Conservation (phyloP, 257 asterid species). For the Eustoma russellianum region DNA sequence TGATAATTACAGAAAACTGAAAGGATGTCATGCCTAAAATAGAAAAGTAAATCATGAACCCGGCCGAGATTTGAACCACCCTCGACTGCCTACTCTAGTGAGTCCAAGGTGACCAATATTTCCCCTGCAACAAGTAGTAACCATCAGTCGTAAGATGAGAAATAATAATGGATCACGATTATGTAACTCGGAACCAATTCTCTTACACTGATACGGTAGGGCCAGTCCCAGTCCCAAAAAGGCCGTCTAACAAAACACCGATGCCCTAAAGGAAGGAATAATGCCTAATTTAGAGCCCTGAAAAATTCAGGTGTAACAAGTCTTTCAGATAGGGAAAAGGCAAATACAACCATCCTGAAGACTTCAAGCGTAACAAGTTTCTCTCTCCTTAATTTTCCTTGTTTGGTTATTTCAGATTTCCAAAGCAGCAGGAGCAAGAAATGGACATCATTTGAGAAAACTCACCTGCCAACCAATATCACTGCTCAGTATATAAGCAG, state of each 20-base stretch:
- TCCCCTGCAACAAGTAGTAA: slow-evolving; percentile 49
- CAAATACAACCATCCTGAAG: no score
- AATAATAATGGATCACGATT: background rate
- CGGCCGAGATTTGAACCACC: slow-evolving; percentile 94
- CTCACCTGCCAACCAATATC: slow-evolving; percentile 99
- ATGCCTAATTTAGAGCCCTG: background rate
- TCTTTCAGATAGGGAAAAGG: no score
- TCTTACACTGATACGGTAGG: slow-evolving; percentile 95
- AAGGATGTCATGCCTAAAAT: slow-evolving; percentile 42
- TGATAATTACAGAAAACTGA: background rate
- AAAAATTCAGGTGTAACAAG: no score
- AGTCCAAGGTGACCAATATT: slow-evolving; percentile 97
- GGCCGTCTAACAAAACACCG: slow-evolving; percentile 86
- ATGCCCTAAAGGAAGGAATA: slow-evolving; percentile 55
- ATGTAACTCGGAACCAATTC: background rate
- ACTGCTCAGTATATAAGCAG: slow-evolving; percentile 94
- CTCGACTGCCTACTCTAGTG: slow-evolving; percentile 99
- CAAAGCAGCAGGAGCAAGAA: no score
- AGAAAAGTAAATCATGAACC: slow-evolving; percentile 95
- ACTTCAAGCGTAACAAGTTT: no score
- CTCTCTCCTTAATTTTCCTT: no score
- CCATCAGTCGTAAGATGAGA: slow-evolving; percentile 1
- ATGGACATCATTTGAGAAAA: background rate
- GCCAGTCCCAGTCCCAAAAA: slow-evolving; percentile 85
- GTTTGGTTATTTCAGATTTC: no score